A percentile compares a stretch with the other conserved stretches of the same genome.
These are phyloP conservation scores for Pythium plurisporium DNA, from an alignment of 352 stramenopile species.

Conservation along the genomic window DNA sequence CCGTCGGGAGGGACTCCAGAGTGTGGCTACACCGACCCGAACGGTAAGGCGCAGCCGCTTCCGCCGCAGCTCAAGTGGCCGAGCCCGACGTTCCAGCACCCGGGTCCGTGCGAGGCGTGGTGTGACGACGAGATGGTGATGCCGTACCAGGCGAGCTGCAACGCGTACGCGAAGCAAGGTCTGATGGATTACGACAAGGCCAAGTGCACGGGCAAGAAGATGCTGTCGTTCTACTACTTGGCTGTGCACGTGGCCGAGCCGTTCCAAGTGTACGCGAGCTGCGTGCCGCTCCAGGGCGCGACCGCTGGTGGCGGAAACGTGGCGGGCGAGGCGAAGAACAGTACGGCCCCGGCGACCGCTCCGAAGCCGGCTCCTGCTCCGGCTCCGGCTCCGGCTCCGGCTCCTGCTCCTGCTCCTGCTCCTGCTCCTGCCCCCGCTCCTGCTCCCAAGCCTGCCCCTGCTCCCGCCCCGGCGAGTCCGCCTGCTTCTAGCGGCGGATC, in stretches of 20 bases:
- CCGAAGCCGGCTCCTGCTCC: constrained; percentile 1
- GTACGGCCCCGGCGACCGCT: neutral
- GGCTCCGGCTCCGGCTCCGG: neutral
- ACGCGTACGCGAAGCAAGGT: neutral
- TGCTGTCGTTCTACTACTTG: constrained; percentile 10
- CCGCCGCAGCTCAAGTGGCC: constrained; percentile 2
- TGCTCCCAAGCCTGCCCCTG: no score
- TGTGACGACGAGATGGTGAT: constrained; percentile 5
- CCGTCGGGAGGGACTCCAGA: neutral
- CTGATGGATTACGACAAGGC: constrained; percentile 6
- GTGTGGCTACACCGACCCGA: constrained; percentile 7
- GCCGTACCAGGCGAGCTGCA: constrained; percentile 4
- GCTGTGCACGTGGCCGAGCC: constrained; percentile 7
- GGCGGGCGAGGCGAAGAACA: constrained; percentile 3
- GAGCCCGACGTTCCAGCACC: constrained; percentile 5
- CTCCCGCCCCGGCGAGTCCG: neutral
- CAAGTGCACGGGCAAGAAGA: constrained; percentile 8
- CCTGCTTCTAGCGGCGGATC: neutral
- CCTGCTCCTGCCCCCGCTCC: no score
- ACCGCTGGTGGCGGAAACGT: neutral
- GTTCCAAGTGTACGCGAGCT: constrained; percentile 10
- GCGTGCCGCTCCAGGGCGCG: constrained; percentile 1
- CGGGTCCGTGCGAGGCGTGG: constrained; percentile 2
- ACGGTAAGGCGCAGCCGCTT: constrained; percentile 5
- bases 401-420: neutral